Evolutionary conservation across 73 alveolate species (phyloP).

Genomic region (Paramecium primaurelia): DNA sequence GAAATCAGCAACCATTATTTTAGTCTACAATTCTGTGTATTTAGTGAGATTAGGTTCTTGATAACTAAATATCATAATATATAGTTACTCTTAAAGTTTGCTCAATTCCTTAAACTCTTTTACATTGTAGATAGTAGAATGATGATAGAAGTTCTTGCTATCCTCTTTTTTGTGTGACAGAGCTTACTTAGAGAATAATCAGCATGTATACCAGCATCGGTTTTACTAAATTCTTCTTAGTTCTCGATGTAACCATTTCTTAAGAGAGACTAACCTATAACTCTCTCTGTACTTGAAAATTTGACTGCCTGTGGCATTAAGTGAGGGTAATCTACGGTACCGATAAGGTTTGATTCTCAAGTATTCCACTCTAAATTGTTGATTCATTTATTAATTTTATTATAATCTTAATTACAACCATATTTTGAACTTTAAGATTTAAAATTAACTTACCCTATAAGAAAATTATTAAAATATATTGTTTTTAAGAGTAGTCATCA

Average conservation of each 20-base stretch:
- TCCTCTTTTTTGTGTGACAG: background rate
- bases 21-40: background rate
- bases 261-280: conserved; percentile 11
- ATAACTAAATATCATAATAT: background rate
- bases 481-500: background rate
- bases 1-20: conserved; percentile 16
- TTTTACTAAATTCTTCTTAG: background rate
- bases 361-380: conserved; percentile 10
- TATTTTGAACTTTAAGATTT: background rate
- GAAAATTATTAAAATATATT: background rate
- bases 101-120: background rate
- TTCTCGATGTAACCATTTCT: background rate
- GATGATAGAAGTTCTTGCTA: conserved; percentile 31
- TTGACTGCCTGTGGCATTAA: conserved; percentile 4
- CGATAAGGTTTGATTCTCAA: background rate
- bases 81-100: background rate
- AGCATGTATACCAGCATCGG: background rate
- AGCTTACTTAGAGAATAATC: background rate
- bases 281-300: conserved; percentile 18
- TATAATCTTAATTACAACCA: background rate
- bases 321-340: background rate
- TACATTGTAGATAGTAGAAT: background rate
- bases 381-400: background rate
- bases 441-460: background rate
- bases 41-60: background rate